Percentiles rank a stretch among this genome's conserved stretches.
Evolutionary conservation across 73 alveolate genomes (phyloP).

Genomic region (Loxodes magnus): DNA sequence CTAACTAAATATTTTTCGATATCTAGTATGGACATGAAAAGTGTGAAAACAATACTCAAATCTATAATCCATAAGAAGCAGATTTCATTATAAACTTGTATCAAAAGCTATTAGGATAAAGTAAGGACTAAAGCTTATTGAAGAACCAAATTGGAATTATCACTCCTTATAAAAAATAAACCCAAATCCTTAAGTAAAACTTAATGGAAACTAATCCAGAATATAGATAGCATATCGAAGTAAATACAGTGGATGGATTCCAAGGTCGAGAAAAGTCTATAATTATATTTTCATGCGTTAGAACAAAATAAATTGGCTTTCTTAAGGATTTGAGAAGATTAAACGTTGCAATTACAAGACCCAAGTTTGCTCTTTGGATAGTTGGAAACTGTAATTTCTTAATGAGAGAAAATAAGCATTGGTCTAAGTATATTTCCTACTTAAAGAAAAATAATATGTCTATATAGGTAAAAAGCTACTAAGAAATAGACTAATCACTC

Average conservation of each 20-base stretch:
- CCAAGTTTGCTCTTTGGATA: constrained; percentile 73
- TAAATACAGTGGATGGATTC: constrained; percentile 92
- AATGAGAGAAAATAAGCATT: constrained; percentile 40
- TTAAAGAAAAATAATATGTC: constrained; percentile 27
- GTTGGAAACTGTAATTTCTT: constrained; percentile 52
- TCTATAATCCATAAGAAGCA: constrained; percentile 58
- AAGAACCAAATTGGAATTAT: constrained; percentile 84
- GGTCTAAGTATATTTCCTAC: constrained; percentile 47
- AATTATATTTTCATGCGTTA: constrained; percentile 88
- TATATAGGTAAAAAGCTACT: constrained; percentile 1
- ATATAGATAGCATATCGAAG: neutral
- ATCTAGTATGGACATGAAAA: neutral
- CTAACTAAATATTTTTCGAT: neutral
- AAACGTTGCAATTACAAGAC: constrained; percentile 91
- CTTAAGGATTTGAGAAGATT: constrained; percentile 89
- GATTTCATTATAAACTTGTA: constrained; percentile 63
- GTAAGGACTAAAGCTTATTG: constrained; percentile 62
- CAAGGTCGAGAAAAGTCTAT: constrained; percentile 98
- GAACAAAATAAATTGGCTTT: constrained; percentile 92
- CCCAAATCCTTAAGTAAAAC: constrained; percentile 5
- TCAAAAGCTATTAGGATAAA: constrained; percentile 13
- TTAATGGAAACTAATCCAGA: neutral
- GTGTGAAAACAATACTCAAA: neutral
- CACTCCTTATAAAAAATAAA: constrained; percentile 93
- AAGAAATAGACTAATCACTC: no score